These are phyloP conservation scores for Beauveria scarabaeidicola DNA, from an alignment of 2,329 filamentous ascomycete genomes.

Conservation along the genomic window DNA sequence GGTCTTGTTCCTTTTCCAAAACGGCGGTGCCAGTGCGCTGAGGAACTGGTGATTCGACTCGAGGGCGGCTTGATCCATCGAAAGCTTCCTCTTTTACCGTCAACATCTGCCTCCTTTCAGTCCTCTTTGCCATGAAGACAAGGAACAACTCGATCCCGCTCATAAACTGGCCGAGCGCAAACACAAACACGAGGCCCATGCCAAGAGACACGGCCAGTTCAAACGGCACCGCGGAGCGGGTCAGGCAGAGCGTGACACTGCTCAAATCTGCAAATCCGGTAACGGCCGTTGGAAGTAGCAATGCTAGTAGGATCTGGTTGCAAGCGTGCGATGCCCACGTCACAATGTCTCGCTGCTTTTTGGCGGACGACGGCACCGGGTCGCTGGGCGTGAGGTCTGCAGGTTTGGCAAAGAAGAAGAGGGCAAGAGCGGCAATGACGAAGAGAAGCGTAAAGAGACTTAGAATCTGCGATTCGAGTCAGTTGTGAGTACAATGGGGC, in stretches of 20 bases:
- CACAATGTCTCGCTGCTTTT: background rate
- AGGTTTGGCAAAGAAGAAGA: slow-evolving; percentile 19
- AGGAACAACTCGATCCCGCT: slow-evolving; percentile 17
- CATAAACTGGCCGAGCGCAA: slow-evolving; percentile 17
- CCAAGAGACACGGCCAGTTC: slow-evolving; percentile 19
- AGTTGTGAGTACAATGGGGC: background rate
- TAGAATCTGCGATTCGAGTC: slow-evolving; percentile 17
- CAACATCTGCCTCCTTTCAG: background rate
- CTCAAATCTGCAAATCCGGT: slow-evolving; percentile 23
- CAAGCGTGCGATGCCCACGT: slow-evolving; percentile 12
- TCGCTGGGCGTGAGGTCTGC: slow-evolving; percentile 1
- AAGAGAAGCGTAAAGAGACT: slow-evolving; percentile 20
- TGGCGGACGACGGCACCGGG: background rate
- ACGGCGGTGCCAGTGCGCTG: background rate
- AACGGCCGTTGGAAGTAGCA: slow-evolving; percentile 17
- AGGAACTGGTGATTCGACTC: too few species aligned
- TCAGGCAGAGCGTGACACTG: slow-evolving; percentile 20
- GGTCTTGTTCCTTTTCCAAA: background rate
- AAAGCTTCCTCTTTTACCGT: background rate
- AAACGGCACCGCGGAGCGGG: slow-evolving; percentile 19
- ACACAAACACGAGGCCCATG: slow-evolving; percentile 17
- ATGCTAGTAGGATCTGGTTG: slow-evolving; percentile 21
- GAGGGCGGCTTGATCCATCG: background rate
- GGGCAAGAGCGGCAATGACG: slow-evolving; percentile 17
- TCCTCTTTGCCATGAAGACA: slow-evolving; percentile 1